Base-by-base conservation (phyloP, 2,329 filamentous ascomycete genomes). In the Pyrenophora seminiperda region DNA sequence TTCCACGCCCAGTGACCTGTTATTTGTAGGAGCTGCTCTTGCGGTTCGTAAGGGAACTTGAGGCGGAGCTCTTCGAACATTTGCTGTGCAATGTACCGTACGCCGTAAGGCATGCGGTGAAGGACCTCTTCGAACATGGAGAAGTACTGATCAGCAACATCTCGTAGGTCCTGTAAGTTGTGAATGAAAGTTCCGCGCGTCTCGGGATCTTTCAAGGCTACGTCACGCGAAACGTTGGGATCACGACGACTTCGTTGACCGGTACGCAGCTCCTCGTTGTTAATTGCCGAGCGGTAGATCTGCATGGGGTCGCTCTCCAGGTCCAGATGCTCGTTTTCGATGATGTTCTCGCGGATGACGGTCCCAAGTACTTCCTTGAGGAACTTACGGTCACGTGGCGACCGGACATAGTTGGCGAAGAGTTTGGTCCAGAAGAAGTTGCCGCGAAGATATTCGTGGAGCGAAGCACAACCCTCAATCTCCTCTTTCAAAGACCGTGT, bases 281-380 rank as follows among this genome's bases (percentile, higher is more conserved):
- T 97, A 76, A 99, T 95, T 11, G 91, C 87, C 4, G 91, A 94
- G 33, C 90, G 85, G 75, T 99, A 97, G 49, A 99, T 99, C 63
- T 97, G 93, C 79, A 97, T 88, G 0, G 94, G 94, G 67, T 99
- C 94, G 70, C 93, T 97, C 74, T 99, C 94, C 19, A 99, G 80
- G 70, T 99, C 93, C 27, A 99, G 79, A 4, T 87, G 88, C 10
- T 91, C 87, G 61, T 97, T 94, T 46, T 96, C 94, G 46, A 97
- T 87, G 65, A 99, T 91, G 67, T 94, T 93, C 68, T 96, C 90
- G 55, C 89, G 88, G 61, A 99, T 88, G 39, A 99, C 75, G 1
- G 90, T 86, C 0, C 91, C 91, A 3, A 97, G 79, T 1, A 97
- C 79, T 59, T 96, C 90, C 53, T 92, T 87, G 63, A 97, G 81